phyloP scores from a whole-genome alignment of 805 yeast species.

The Wickerhamomyces ciferrii region DNA sequence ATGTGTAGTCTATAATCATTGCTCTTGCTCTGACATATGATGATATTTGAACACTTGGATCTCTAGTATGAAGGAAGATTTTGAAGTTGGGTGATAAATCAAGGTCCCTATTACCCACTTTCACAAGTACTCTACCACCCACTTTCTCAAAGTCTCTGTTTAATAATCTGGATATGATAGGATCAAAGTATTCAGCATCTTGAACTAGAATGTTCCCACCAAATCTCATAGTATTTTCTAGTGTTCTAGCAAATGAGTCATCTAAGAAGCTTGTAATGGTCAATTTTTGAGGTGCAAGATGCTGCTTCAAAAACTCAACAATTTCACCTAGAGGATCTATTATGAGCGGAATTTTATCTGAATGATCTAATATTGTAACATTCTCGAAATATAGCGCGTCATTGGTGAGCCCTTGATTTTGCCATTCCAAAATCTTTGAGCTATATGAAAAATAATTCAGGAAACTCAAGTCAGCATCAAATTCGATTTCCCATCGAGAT shows the following conservation, averaged over 20 bases:
- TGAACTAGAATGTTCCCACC: constrained; percentile 71
- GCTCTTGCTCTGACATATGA: constrained; percentile 60
- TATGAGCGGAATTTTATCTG: constrained; percentile 44
- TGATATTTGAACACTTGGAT: constrained; percentile 40
- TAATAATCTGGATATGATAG: constrained; percentile 59
- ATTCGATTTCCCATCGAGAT: constrained; percentile 28
- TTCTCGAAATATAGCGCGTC: constrained; percentile 66
- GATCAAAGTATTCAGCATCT: constrained; percentile 81
- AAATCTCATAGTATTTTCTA: constrained; percentile 80
- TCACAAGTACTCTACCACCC: constrained; percentile 67
- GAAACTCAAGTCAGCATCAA: constrained; percentile 29
- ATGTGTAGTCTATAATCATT: constrained; percentile 60
- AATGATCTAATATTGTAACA: constrained; percentile 41
- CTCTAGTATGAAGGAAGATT: constrained; percentile 56
- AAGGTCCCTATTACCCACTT: constrained; percentile 55
- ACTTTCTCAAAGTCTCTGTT: constrained; percentile 52
- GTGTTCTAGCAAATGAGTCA: constrained; percentile 53
- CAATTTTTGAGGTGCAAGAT: constrained; percentile 30
- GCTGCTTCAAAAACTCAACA: constrained; percentile 32
- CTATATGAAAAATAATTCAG: constrained; percentile 34
- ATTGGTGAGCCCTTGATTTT: constrained; percentile 41
- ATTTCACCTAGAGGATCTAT: constrained; percentile 66
- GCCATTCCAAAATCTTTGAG: constrained; percentile 45
- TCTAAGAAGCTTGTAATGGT: constrained; percentile 68
- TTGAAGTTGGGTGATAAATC: constrained; percentile 65